Evolutionary conservation across 1,284 basidiomycete species (phyloP), one percentile per base, ranked within the genome.

Genomic region (Sporisorium reilianum): DNA sequence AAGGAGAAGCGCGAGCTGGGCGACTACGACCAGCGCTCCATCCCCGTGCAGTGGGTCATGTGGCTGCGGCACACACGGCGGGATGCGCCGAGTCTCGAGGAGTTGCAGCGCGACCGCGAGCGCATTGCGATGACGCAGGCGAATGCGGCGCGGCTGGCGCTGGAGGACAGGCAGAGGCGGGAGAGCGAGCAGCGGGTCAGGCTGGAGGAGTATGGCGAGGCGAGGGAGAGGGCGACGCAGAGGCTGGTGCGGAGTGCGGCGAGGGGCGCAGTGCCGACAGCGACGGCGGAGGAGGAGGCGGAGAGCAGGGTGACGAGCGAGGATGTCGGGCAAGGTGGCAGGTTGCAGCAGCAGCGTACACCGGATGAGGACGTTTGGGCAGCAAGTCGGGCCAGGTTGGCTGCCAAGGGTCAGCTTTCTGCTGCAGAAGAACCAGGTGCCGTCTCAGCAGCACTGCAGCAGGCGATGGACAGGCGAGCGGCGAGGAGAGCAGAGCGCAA

Each of bases 31-130:
- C 82, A 80, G 40, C 57, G 66, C 25, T 68, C 70, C 8, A 70
- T 84, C 22, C 81, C 82, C 6, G 76, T 80, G 7, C 82, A 84
- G 55, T 84, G 82, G 82, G 70, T 74, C 28, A 79, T 79, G 56
- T 84, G 82, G 82, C 67, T 84, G 54, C 57, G 82, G 10, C 82
- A 84, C 40, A 84, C 82, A 4, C 51, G 82, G 1, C 25, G 73
- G 14, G 45, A 72, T 0, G 55, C 82, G 8, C 82, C 82, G 0
- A 58, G 59, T 7, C 75, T 84, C 22, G 69, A 81, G 42, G 80
- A 75, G 42, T 30, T 75, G 25, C 68, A 45, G 3, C 26, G 40
- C 1, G 73, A 75, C 42, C 44, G 50, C 1, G 22, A 68, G 34
- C 36, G 73, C 18, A 75, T 75, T 9, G 18, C 55, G 3, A 28